These are phyloP conservation scores for Claviceps fusiformis DNA, from an alignment of 2,329 filamentous ascomycete species.

Conservation along the genomic window DNA sequence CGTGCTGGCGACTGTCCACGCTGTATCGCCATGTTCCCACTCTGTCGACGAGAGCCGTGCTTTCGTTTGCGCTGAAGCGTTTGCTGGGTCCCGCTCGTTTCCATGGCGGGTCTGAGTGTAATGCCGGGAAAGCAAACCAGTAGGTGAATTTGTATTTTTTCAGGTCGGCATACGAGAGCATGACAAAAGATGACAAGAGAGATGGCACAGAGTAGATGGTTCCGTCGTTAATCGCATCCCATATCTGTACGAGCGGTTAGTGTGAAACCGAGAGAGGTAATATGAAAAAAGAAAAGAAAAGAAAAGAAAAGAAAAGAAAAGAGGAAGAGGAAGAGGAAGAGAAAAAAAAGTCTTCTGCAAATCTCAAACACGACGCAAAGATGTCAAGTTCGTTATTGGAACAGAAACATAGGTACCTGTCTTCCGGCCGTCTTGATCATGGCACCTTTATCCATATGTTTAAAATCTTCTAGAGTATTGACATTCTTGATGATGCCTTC, in stretches of 20 bases:
- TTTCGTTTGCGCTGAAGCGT: constrained; percentile 54
- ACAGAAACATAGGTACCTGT: constrained; percentile 39
- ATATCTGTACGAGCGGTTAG: constrained; percentile 46
- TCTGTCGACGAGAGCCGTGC: constrained; percentile 62
- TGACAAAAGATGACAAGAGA: constrained; percentile 73
- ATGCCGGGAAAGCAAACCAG: constrained; percentile 90
- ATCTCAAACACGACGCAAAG: not conserved
- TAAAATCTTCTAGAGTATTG: constrained; percentile 92
- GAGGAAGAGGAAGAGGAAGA: not conserved
- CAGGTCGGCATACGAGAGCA: constrained; percentile 86
- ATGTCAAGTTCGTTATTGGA: not conserved
- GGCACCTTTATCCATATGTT: constrained; percentile 62
- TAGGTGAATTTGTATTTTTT: constrained; percentile 98
- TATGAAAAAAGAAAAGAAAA: too few species aligned
- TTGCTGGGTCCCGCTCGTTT: constrained; percentile 42
- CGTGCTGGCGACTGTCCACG: constrained; percentile 71
- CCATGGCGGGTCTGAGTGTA: constrained; percentile 84
- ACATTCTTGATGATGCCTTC: constrained; percentile 93
- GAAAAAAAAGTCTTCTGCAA: not conserved
- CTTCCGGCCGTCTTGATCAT: constrained; percentile 67
- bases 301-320: not conserved
- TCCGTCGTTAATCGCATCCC: constrained; percentile 94
- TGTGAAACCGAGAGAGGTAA: too few species aligned
- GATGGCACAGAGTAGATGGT: constrained; percentile 94
- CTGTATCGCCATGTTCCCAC: constrained; percentile 80